Percentiles rank a stretch among this genome's conserved stretches.
phyloP scores from a whole-genome alignment of 345 rosid genomes.

The Euclidium syriacum region DNA sequence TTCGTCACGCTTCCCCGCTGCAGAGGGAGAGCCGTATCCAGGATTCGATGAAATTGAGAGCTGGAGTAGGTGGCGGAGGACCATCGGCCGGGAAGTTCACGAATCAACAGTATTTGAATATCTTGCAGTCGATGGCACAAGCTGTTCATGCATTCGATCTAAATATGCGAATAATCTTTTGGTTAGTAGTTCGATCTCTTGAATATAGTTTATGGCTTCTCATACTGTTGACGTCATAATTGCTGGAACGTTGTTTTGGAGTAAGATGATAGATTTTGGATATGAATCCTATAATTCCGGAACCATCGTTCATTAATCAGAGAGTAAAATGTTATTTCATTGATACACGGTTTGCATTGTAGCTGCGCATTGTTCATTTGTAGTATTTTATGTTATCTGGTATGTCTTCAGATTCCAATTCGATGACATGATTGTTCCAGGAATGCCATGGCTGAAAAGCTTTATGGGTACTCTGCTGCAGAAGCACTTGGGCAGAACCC shows the following conservation, averaged over 20 bases:
- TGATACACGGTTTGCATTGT: background rate
- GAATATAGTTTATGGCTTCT: background rate
- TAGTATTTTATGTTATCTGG: background rate
- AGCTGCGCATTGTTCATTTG: background rate
- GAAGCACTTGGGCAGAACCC: constrained; percentile 80
- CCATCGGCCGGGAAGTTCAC: constrained; percentile 60
- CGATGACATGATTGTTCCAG: constrained; percentile 38
- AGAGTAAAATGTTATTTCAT: background rate
- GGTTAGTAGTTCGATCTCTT: constrained; percentile 44
- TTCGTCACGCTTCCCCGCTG: constrained; percentile 81
- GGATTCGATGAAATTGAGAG: constrained; percentile 27
- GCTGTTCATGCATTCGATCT: constrained; percentile 77
- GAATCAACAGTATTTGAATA: constrained; percentile 71
- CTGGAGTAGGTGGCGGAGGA: constrained; percentile 27
- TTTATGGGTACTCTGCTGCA: constrained; percentile 70
- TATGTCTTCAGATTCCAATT: constrained; percentile 2
- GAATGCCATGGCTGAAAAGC: constrained; percentile 80
- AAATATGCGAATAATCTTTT: constrained; percentile 59
- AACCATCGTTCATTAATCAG: background rate
- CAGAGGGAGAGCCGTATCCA: constrained; percentile 60
- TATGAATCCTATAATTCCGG: background rate
- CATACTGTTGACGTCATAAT: background rate
- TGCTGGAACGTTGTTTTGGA: background rate
- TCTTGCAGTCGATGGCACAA: constrained; percentile 92
- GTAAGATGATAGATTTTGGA: background rate